Evolutionary conservation across 1,284 basidiomycete genomes (phyloP), one percentile per base, ranked within the genome.

Genomic region (Afroboletus lepidellus): DNA sequence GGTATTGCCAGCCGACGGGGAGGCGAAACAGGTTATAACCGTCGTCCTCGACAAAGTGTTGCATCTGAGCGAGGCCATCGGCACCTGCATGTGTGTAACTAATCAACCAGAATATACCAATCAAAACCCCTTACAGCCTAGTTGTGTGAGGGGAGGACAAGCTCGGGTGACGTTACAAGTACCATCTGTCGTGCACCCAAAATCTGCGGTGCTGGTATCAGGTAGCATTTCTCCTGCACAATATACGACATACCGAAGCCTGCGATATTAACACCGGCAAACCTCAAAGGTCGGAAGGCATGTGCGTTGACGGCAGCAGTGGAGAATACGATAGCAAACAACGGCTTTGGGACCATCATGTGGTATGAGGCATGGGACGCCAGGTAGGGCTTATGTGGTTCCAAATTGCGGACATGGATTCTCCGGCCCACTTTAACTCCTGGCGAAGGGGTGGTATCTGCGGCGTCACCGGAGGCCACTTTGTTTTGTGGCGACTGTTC

Each of bases 1-100:
- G 64, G 61, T 73, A 77, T 61, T 80, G 78, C 79, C 79, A 81
- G 12, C 75, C 75, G 23, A 77, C 72, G 5, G 77, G 73, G 16
- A 76, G 66, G 34, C 75, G 74, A 66, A 77, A 77, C 5, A 71
- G 54, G 49, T 76, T 77, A 64, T 70, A 77, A 4, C 70, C 69
- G 50, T 77, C 70, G 48, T 72, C 57, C 3, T 72, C 52, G 47
- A 74, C 69, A 55, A 81, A 81, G 59, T 81, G 79, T 42, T 65
- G 56, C 73, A 81, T 79, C 64, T 81, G 79, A 21, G 73, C 71
- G 8, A 53, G 37, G 18, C 62, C 63, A 44, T 67, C 59, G 8
- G 50, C 50, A 51, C 50, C 61, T 68, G 41, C 8, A 7, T 21
- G 16, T 24, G 15, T 15, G n/a, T 50, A 38, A 47, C 24, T 18